Evolutionary conservation across 2,329 filamentous ascomycete genomes (phyloP), one percentile per base, ranked within the genome.

Genomic region (Juglanconis sp.): DNA sequence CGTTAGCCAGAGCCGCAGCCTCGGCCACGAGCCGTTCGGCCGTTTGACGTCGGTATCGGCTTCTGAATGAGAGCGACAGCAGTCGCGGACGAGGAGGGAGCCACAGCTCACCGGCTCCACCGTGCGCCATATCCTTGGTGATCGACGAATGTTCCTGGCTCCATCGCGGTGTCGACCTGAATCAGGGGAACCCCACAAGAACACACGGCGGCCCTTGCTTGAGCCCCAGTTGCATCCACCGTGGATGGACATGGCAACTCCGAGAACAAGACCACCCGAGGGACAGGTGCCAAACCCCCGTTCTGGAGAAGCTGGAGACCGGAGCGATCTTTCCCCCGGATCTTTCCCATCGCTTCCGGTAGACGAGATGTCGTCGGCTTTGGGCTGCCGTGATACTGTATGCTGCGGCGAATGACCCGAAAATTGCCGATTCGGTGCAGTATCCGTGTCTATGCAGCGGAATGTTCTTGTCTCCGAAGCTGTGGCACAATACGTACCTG

Each of bases 131-230:
- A 24, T 24, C 24, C 32, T 30, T 24, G 42, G 34, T 35, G 56
- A 52, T 53, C 56, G 30, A 24, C 46, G 34, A 46, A 44, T 38
- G n/a, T 46, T 53, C 42, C 34, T 48, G 24, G 8, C 53, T 34
- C 53, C 44, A 46, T 56, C 36, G 47, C 52, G 35, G 49, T 47
- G 44, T 46, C 52, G 36, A 35, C 42, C 53, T 60, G 60, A 60
- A 42, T 60, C 50, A 62, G 60, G 57, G 52, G 53, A 51, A 34
- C 13, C 24, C 54, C 36, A 48, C 53, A 49, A 36, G 46, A 17
- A 46, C 40, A 34, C 38, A 24, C 24, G 24, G 30, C 50, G 36
- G 17, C 50, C 36, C 51, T 47, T 47, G 46, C 9, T 17, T 17
- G 46, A 46, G 35, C 32, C 59, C 49, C 35, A 44, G 31, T 40